Evolutionary conservation across 805 yeast species (phyloP).

Genomic region (Candida gorgasii): DNA sequence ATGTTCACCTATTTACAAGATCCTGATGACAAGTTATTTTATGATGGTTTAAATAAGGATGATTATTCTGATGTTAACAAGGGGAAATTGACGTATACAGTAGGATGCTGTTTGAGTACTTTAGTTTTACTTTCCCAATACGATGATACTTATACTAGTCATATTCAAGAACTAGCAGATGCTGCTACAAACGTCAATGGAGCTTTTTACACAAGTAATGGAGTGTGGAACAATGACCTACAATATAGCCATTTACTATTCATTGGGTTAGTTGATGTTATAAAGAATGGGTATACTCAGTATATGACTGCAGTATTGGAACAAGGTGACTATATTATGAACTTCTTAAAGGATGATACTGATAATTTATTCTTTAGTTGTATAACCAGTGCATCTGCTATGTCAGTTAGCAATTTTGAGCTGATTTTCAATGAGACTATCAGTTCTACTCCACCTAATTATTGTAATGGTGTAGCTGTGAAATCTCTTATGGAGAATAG

Average conservation of each 20-base stretch:
- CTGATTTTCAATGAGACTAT: slow-evolving; percentile 7
- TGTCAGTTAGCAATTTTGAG: slow-evolving; percentile 12
- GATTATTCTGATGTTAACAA: slow-evolving; percentile 20
- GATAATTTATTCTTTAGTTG: slow-evolving; percentile 16
- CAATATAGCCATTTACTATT: slow-evolving; percentile 24
- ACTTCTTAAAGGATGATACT: slow-evolving; percentile 16
- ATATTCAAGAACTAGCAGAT: slow-evolving; percentile 20
- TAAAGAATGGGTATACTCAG: not conserved
- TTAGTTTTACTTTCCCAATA: slow-evolving; percentile 18
- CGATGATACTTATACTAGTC: slow-evolving; percentile 16
- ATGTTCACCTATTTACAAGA: slow-evolving; percentile 16
- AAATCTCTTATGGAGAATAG: slow-evolving; percentile 20
- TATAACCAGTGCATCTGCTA: slow-evolving; percentile 5
- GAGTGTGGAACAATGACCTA: slow-evolving; percentile 26
- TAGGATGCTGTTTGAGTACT: slow-evolving; percentile 27
- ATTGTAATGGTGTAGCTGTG: slow-evolving; percentile 10
- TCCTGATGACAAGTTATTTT: slow-evolving; percentile 17
- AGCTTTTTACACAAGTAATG: slow-evolving; percentile 20
- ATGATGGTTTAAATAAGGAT: slow-evolving; percentile 26
- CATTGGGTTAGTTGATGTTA: slow-evolving; percentile 23
- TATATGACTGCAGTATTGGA: slow-evolving; percentile 15
- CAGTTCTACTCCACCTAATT: not conserved
- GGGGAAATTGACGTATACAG: slow-evolving; percentile 32
- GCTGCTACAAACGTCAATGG: slow-evolving; percentile 19
- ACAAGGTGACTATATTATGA: slow-evolving; percentile 18